These are phyloP conservation scores for sorghum (Sorghum bicolor) DNA, from an alignment of 176 grass and related monocot genomes.

Conservation along the genomic window Sorghum_bicolor_NCBIv3 NC_012872.2:71326501-71327000, in stretches of 20 bases:
- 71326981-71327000: conserved; percentile 1
- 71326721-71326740: too few relatives aligned
- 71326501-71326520: neutral
- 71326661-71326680: conserved; percentile 16
- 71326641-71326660: neutral
- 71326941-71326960: neutral
- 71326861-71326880: too few relatives aligned
- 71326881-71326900: neutral
- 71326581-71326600: neutral
- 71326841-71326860: too few relatives aligned
- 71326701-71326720: too few relatives aligned
- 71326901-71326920: neutral
- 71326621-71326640: neutral
- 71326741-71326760: too few relatives aligned
- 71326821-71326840: too few relatives aligned
- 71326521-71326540: neutral
- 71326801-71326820: too few relatives aligned
- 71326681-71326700: too few relatives aligned
- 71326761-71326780: too few relatives aligned
- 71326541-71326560: neutral
- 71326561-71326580: neutral
- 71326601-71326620: neutral
- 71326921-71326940: neutral
- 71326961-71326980: neutral
- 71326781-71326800: too few relatives aligned